phyloP scores from a whole-genome alignment of 768 basidiomycete species.

The Butyriboletus loyo region DNA sequence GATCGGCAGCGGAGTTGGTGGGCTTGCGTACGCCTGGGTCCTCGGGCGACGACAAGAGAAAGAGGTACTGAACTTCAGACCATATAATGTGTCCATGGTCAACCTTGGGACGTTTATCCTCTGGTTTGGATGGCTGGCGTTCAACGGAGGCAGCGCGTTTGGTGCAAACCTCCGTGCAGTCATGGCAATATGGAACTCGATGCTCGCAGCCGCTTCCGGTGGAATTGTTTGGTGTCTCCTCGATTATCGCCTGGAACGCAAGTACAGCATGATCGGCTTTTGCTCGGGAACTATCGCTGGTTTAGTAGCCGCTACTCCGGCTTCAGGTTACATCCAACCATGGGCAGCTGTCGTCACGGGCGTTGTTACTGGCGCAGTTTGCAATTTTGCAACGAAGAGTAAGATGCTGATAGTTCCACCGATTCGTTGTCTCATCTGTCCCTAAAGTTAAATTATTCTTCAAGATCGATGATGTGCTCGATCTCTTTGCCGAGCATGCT shows the following conservation, averaged over 20 bases:
- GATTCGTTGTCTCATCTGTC: constrained; percentile 9
- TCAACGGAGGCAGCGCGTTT: constrained; percentile 88
- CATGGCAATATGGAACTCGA: constrained; percentile 87
- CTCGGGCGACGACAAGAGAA: constrained; percentile 77
- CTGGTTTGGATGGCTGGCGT: constrained; percentile 88
- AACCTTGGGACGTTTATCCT: constrained; percentile 81
- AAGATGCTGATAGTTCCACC: constrained; percentile 23
- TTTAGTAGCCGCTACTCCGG: constrained; percentile 85
- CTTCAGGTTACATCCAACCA: constrained; percentile 75
- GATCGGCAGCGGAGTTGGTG: constrained; percentile 80
- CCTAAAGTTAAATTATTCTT: constrained; percentile 62
- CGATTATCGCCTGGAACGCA: constrained; percentile 75
- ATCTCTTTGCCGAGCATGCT: constrained; percentile 90
- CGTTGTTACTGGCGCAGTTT: constrained; percentile 62
- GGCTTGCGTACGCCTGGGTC: constrained; percentile 84
- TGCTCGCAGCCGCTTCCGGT: constrained; percentile 78
- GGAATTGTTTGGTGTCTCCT: constrained; percentile 81
- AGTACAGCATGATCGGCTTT: constrained; percentile 89
- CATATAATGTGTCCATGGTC: constrained; percentile 84
- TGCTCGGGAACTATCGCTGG: constrained; percentile 88
- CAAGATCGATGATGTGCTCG: constrained; percentile 82
- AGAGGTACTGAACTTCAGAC: constrained; percentile 75
- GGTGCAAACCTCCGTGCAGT: constrained; percentile 86
- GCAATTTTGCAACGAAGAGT: constrained; percentile 86
- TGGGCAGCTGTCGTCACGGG: constrained; percentile 80